Conservation (phyloP, 441 rosid species). For the Populus hybrid region DNA sequence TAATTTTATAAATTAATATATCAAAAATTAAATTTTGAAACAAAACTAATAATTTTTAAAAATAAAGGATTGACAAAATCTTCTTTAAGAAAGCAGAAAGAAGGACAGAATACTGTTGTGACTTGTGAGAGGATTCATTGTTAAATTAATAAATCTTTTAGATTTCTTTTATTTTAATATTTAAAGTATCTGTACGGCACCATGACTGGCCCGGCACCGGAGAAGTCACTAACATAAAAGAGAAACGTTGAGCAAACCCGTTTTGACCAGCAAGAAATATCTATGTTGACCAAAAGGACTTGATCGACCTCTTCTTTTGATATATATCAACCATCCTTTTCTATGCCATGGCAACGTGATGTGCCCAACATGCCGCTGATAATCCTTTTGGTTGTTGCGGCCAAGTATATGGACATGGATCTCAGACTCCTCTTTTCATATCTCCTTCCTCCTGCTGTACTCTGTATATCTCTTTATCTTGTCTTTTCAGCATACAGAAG, state of each 20-base stretch:
- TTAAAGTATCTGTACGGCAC: background rate
- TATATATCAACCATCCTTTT: background rate
- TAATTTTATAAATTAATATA: too few relatives aligned
- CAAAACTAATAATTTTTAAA: too few relatives aligned
- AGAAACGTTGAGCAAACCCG: background rate
- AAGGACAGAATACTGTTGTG: too few relatives aligned
- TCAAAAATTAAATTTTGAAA: too few relatives aligned
- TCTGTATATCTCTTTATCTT: background rate
- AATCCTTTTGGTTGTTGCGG: background rate
- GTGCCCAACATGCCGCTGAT: background rate
- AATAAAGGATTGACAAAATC: too few relatives aligned
- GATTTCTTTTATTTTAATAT: too few relatives aligned
- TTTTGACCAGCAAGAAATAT: too few relatives aligned
- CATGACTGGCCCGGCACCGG: background rate
- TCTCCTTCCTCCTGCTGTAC: background rate
- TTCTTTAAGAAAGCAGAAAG: too few relatives aligned
- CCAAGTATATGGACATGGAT: background rate
- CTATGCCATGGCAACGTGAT: background rate
- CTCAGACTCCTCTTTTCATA: background rate
- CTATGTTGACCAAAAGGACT: background rate
- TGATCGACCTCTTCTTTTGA: background rate
- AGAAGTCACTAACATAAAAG: background rate
- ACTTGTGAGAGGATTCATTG: too few relatives aligned
- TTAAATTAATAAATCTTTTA: too few relatives aligned
- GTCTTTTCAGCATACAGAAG: background rate